Base-by-base conservation (phyloP, 2,329 filamentous ascomycete genomes). In the Ascochyta rabiei region DNA sequence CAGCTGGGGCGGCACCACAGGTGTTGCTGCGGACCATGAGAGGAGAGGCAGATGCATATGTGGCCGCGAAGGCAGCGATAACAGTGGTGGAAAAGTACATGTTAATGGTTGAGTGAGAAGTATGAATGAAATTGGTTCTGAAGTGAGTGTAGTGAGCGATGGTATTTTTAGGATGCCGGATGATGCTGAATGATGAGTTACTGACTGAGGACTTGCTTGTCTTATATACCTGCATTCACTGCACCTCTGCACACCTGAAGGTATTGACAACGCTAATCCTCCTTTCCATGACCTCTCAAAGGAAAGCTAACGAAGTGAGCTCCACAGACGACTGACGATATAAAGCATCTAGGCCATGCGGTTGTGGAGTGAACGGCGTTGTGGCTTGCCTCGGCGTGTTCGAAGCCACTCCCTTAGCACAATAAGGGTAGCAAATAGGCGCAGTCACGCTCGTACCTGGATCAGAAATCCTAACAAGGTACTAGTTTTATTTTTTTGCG, bases 31-130 rank as follows among this genome's bases (percentile, higher is more conserved):
- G 56, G 28, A 41, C 35, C 5, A 46, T 24, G 35, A 60, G 39
- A 34, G 58, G 58, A 50, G 51, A 48, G 37, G 47, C 59, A 41
- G 59, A 55, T 39, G 59, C 56, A 33, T 40, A 33, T 45, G 38
- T 30, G 45, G 43, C 38, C 26, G 57, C 53, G 41, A 54, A 50
- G 24, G 54, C 48, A 35, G 48, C 53, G n/a, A 53, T 30, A 38
- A 60, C n/a, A 31, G 54, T 39, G 40, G 57, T 60, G 37, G 57
- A 57, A 39, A 52, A 44, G 41, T 57, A 51, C 57, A 60, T 60
- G 3, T 60, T 55, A 38, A 45, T 39, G 48, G 28, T 51, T 44
- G 30, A 13, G 34, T 21, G 19, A 35, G 18, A 16, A 23, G 10
- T 18, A 28, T 28, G 19, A 35, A 45, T 19, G 37, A 40, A 41